Evolutionary conservation across 164 flowering plant genomes (phyloP), one percentile per base, ranked within the genome.

Genomic region (Macadamia integrifolia): DNA sequence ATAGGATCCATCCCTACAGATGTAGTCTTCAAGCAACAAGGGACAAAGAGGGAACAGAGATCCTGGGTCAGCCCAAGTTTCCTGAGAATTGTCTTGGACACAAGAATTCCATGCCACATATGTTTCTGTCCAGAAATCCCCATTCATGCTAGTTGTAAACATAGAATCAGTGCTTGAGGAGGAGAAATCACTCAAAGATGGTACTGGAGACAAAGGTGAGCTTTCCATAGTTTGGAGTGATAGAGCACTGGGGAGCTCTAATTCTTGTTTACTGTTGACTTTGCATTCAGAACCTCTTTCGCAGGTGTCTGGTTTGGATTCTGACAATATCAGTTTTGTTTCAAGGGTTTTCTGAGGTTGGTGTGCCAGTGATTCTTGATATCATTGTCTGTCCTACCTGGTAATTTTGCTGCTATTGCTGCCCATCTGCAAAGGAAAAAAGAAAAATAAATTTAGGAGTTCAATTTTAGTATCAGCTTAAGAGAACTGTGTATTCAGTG

Each of bases 141-240:
- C 6, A 53, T 14, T 17, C 4, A 17, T 40, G 52, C 13, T 10
- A 17, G 23, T 66, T 43, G 3, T 32, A 48, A 3, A 14, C 3
- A 58, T 28, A 56, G 58, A 56, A 15, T 50, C 55, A 6, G 17
- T 50, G 55, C 55, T 50, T 15, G 12, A 3, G 55, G 55, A 50
- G 13, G 55, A 50, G 4, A 50, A 50, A 56, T 56, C 58, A 46
- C 49, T 67, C 35, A 30, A 31, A n/a, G 61, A 13, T 1, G 9
- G n/a, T 43, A 1, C 32, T 3, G 42, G 18, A 4, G 62, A 53
- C 30, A 1, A 56, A 3, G 58, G 58, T 7, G 70, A 67, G 64
- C 63, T 67, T 43, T 60, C 70, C 42, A 59, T 9, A 58, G 57
- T 49, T 29, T 48, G 23, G 10, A 35, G 56, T 30, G 35, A 42